Evolutionary conservation across 805 yeast genomes (phyloP).

Genomic region (Ogataea allantospora): DNA sequence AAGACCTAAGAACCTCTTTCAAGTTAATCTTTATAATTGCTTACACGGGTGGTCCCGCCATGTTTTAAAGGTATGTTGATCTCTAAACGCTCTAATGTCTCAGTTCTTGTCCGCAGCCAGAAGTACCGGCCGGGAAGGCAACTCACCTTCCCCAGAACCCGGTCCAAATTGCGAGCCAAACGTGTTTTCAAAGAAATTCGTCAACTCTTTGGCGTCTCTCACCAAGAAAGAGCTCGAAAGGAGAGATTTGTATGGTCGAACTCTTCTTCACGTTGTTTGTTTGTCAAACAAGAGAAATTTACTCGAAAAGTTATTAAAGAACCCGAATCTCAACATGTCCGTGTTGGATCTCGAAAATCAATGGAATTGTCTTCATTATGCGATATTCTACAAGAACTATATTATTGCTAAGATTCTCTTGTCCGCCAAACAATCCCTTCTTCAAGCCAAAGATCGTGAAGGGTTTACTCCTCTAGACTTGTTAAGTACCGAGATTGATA

Average conservation of each 20-base stretch:
- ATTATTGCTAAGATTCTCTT: slow-evolving; percentile 49
- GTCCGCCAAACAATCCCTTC: slow-evolving; percentile 28
- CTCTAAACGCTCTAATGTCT: background rate
- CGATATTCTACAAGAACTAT: slow-evolving; percentile 57
- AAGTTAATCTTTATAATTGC: background rate
- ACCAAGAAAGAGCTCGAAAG: slow-evolving; percentile 39
- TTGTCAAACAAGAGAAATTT: slow-evolving; percentile 47
- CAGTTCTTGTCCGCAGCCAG: slow-evolving; percentile 23
- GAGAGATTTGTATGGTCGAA: slow-evolving; percentile 68
- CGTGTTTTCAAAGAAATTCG: slow-evolving; percentile 16
- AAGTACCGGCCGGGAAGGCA: slow-evolving; percentile 10
- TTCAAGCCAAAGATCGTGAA: slow-evolving; percentile 65
- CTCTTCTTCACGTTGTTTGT: slow-evolving; percentile 57
- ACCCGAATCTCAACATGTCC: slow-evolving; percentile 44
- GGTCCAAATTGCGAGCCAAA: slow-evolving; percentile 4
- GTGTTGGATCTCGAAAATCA: slow-evolving; percentile 70
- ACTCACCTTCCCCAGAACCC: slow-evolving; percentile 9
- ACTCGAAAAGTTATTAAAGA: slow-evolving; percentile 45
- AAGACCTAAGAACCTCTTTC: too few relatives aligned
- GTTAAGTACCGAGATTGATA: slow-evolving; percentile 43
- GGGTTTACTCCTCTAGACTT: slow-evolving; percentile 74
- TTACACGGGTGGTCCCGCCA: slow-evolving; percentile 8
- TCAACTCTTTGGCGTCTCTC: slow-evolving; percentile 26
- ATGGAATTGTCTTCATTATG: slow-evolving; percentile 78
- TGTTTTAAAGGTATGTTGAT: slow-evolving; percentile 26